Percentiles rank a stretch among this genome's conserved stretches.
These are phyloP conservation scores for Lumnitzera littorea DNA, from an alignment of 345 rosid species.

Conservation along the genomic window DNA sequence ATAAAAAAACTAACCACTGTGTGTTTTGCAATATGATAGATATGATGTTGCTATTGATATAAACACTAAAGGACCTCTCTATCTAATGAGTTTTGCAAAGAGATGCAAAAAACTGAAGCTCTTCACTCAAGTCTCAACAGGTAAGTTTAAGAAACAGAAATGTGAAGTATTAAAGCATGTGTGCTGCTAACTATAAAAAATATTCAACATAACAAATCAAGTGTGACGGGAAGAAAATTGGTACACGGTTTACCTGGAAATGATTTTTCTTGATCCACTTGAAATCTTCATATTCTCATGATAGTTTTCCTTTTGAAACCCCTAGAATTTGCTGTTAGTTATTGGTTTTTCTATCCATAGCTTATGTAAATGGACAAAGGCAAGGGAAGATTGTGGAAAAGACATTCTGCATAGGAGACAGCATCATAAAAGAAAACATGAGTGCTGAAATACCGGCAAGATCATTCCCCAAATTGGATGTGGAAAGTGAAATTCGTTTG, in stretches of 20 bases:
- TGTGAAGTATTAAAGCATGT: no score
- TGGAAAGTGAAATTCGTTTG: conserved; percentile 52
- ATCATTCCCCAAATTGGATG: conserved; percentile 34
- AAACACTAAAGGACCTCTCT: conserved; percentile 63
- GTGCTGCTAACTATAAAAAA: neutral
- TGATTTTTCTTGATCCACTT: no score
- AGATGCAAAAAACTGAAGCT: conserved; percentile 62
- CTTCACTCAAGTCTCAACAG: conserved; percentile 74
- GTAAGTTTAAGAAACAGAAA: neutral
- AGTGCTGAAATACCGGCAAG: conserved; percentile 22
- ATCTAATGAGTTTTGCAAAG: conserved; percentile 64
- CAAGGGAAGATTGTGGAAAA: conserved; percentile 85
- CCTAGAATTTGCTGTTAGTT: neutral
- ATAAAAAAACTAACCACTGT: neutral
- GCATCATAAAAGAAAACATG: conserved; percentile 56
- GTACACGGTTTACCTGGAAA: no score
- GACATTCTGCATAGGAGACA: conserved; percentile 64
- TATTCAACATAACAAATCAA: neutral
- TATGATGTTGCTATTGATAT: conserved; percentile 69
- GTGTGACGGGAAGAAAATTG: no score
- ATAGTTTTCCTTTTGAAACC: neutral
- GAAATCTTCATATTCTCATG: neutral
- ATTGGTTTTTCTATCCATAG: conserved; percentile 22
- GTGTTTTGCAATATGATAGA: conserved; percentile 25
- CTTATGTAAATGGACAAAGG: conserved; percentile 93